Evolutionary conservation across 805 yeast genomes (phyloP), one percentile per base, ranked within the genome.

Genomic region (Ogataea degrootiae): DNA sequence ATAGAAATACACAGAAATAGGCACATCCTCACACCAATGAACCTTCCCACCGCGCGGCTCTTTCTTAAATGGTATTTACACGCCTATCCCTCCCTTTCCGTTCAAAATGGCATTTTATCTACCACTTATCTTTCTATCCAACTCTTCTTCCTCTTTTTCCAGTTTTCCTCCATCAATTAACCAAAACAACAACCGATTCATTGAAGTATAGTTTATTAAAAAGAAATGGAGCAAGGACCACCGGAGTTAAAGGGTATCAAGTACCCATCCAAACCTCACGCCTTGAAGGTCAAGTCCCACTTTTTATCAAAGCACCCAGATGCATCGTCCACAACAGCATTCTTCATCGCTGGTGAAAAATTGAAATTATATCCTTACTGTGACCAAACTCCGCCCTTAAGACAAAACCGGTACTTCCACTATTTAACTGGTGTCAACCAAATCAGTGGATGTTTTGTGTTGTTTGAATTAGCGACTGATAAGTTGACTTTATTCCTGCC

Each of bases 341-440:
- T 83, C 53, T 82, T 82, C 54, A 66, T 85, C 41, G 80, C 82
- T 40, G 91, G 90, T 14, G 83, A 80, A 52, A 67, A 70, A 51
- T 61, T 75, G 29, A 82, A 78, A 57, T 68, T 76, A 41, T 80
- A 82, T 60, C 83, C 86, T 37, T 87, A 88, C 66, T 80, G 89
- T 60, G 99, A 92, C 67, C 89, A 83, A 56, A 72, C 80, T 2
- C 80, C 80, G 49, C 85, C 86, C 6, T 76, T 91, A 55, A 81
- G 96, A 70, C 99, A 94, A 67, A 86, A 88, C 66, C 75, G 98
- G 47, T 91, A 92, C 69, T 94, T 94, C 66, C 89, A 76, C 65
- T 94, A 92, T 61, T 69, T 94, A 37, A 71, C 89, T 5, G 99
- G 99, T 16, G 83, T 85, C 45, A 82, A 86, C 53, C 69, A 65